Evolutionary conservation across 2,329 filamentous ascomycete species (phyloP), one percentile per base, ranked within the genome.

Genomic region (Fusarium zealandicum): DNA sequence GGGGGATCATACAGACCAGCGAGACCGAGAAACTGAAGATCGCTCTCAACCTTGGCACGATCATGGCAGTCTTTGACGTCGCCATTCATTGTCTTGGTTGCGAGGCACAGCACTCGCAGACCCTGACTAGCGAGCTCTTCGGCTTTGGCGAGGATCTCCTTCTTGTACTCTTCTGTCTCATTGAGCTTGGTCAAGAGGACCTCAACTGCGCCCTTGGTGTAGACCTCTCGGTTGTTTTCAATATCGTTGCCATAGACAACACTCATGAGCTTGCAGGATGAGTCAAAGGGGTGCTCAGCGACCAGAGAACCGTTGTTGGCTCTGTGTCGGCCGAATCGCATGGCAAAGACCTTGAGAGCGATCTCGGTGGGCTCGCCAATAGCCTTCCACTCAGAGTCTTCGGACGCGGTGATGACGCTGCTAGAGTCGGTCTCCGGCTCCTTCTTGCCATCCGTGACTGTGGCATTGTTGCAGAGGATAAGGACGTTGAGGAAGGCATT

Each of bases 1-100:
- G 88, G 89, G 12, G 89, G 89, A 57, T 92, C 88, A 64, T 90
- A 90, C 3, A 91, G 80, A 32, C 88, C 88, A 32, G 88, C 85
- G 7, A 91, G 80, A 43, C 89, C 89, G n/a, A 89, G 78, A 67
- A 89, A 89, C 13, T 76, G 76, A 22, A 91, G 78, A 13, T 81
- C 71, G 5, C 69, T 74, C 67, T 90, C 88, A 27, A 86, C 79
- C 31, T 73, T 70, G 28, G 75, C 72, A 33, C 87, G 85, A 31
- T 81, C 73, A 31, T 80, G 72, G 2, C 77, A 68, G 17, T 77
- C 72, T 3, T 72, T 68, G 10, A 60, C 60, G 11, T 68, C 59
- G 12, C 64, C 62, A 12, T 73, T 72, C 67, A 81, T 78, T 60
- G 63, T 57, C 66, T 80, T 82, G 57, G 76, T 74, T 5, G 87